Percentiles rank a stretch among this genome's conserved stretches.
Evolutionary conservation across 2,329 filamentous ascomycete species (phyloP).

Genomic region (Aspergillus sp.): DNA sequence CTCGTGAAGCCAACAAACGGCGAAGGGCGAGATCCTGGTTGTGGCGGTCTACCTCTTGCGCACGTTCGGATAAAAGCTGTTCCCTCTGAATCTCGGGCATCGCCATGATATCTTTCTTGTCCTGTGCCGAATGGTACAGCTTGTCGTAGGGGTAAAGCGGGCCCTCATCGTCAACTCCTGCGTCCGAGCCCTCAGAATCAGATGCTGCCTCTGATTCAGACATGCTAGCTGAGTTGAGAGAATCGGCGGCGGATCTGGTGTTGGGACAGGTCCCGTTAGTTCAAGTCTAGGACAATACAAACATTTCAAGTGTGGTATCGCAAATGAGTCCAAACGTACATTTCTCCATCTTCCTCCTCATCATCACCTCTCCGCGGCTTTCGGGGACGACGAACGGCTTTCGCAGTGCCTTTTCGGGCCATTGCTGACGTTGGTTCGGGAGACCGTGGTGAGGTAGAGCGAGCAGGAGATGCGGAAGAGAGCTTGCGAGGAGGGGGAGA

Average conservation of each 20-base stretch:
- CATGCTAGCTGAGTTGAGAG: slow-evolving; percentile 81
- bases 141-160: slow-evolving; percentile 81
- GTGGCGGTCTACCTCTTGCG: slow-evolving; percentile 76
- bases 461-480: slow-evolving; percentile 54
- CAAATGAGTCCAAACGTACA: slow-evolving; percentile 59
- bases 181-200: slow-evolving; percentile 62
- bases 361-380: slow-evolving; percentile 61
- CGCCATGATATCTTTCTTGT: slow-evolving; percentile 76
- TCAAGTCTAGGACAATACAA: neutral
- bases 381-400: slow-evolving; percentile 42
- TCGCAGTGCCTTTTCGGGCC: slow-evolving; percentile 48
- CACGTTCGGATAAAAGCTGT: slow-evolving; percentile 82
- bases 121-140: slow-evolving; percentile 70
- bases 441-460: slow-evolving; percentile 51
- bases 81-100: slow-evolving; percentile 92
- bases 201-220: slow-evolving; percentile 83
- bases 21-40: slow-evolving; percentile 80
- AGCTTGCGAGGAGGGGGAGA: slow-evolving; percentile 55
- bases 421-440: slow-evolving; percentile 46
- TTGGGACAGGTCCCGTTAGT: neutral
- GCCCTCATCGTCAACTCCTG: slow-evolving; percentile 42
- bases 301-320: neutral
- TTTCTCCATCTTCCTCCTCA: slow-evolving; percentile 73
- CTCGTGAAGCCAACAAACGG: slow-evolving; percentile 69
- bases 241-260: slow-evolving; percentile 67